Evolutionary conservation across 176 grass and related monocot genomes (phyloP).

Genomic region (Triticum aestivum): DNA sequence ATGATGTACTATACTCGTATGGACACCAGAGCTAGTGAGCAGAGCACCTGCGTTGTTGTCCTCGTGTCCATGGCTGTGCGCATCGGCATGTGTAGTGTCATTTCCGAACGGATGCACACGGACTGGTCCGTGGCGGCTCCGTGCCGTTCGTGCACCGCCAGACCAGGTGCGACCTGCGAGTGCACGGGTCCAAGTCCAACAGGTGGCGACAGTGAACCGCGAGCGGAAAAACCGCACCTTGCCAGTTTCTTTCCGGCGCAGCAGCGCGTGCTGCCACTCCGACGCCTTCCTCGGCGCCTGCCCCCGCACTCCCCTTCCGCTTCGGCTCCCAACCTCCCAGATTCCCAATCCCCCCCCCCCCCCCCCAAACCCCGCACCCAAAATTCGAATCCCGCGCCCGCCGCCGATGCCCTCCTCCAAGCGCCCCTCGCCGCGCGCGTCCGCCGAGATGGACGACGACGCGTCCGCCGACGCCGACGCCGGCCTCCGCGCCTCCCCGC

Average conservation of each 20-base stretch:
- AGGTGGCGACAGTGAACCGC: neutral
- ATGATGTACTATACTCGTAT: too few relatives aligned
- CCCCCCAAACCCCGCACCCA: constrained; percentile 18
- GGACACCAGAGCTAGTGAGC: too few relatives aligned
- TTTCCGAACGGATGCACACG: neutral
- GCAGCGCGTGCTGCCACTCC: neutral
- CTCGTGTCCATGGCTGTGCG: neutral
- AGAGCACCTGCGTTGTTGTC: neutral
- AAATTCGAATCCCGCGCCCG: constrained; percentile 46
- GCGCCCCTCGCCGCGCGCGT: constrained; percentile 36
- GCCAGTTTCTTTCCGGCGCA: neutral
- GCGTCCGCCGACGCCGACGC: neutral
- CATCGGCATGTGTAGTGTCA: neutral
- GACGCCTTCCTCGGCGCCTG: neutral
- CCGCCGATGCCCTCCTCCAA: constrained; percentile 47
- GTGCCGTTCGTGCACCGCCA: too few relatives aligned
- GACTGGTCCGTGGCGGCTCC: too few relatives aligned
- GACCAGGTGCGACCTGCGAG: neutral
- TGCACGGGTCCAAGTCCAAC: neutral
- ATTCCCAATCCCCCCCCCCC: neutral
- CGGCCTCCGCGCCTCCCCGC: constrained; percentile 13
- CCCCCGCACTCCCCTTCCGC: neutral
- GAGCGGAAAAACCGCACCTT: neutral
- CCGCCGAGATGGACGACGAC: constrained; percentile 1
- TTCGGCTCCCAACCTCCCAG: neutral